Evolutionary conservation across 371 early-diverging fungal species (phyloP).

Genomic region (Haplosporangium sp.): DNA sequence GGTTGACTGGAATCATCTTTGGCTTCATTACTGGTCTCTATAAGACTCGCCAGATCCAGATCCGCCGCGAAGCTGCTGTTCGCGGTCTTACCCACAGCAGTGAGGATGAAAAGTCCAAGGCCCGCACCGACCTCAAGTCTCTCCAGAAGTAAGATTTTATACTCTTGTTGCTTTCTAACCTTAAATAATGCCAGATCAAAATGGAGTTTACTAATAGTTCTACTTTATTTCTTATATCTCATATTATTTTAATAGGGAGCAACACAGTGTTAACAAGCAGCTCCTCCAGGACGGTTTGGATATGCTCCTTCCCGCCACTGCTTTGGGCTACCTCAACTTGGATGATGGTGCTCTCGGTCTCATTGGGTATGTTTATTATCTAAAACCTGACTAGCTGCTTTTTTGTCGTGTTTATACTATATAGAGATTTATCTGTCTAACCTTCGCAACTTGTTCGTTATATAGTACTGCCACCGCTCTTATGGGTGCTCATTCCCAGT

Average conservation of each 20-base stretch:
- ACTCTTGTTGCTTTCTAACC: not conserved
- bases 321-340: conserved; percentile 64
- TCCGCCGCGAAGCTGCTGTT: conserved; percentile 25
- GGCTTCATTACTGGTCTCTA: conserved; percentile 68
- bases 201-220: not conserved
- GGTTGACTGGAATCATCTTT: conserved; percentile 70
- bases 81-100: conserved; percentile 32
- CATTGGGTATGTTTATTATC: conserved; percentile 28
- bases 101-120: conserved; percentile 35
- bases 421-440: not conserved
- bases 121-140: conserved; percentile 29
- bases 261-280: conserved; percentile 58
- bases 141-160: conserved; percentile 22
- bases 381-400: too few relatives aligned
- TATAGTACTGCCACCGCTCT: conserved; percentile 36
- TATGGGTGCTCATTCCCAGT: conserved; percentile 57
- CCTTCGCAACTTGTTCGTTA: not conserved
- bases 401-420: not conserved
- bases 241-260: conserved; percentile 58
- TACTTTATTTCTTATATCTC: not conserved
- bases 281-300: conserved; percentile 73
- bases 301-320: conserved; percentile 67
- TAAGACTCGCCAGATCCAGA: conserved; percentile 63
- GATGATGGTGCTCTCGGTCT: conserved; percentile 77
- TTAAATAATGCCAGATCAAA: not conserved